Evolutionary conservation across 768 basidiomycete genomes (phyloP).

Genomic region (Ramaria sp.): DNA sequence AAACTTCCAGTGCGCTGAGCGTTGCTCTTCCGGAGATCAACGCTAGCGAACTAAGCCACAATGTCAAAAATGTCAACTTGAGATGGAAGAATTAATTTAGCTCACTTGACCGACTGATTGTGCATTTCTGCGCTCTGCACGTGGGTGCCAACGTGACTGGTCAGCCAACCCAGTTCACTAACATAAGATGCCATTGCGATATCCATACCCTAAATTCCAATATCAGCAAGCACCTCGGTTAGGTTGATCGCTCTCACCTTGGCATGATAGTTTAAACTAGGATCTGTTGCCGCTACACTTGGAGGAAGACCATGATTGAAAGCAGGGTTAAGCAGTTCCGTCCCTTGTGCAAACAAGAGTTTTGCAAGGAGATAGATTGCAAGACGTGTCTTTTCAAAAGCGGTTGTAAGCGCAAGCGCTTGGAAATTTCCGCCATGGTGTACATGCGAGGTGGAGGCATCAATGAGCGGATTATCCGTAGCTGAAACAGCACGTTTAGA

Average conservation of each 20-base stretch:
- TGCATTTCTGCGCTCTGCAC: conserved; percentile 88
- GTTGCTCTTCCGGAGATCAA: conserved; percentile 77
- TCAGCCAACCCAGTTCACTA: conserved; percentile 71
- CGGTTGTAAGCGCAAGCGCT: conserved; percentile 74
- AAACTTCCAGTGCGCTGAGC: conserved; percentile 64
- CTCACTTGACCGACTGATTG: conserved; percentile 81
- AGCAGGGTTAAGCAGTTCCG: conserved; percentile 69
- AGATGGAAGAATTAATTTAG: background rate
- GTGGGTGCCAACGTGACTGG: conserved; percentile 75
- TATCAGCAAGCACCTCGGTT: background rate
- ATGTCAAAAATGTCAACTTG: conserved; percentile 1
- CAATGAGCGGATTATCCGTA: conserved; percentile 81
- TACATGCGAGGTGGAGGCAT: conserved; percentile 49
- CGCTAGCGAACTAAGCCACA: conserved; percentile 54
- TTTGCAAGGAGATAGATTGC: conserved; percentile 61
- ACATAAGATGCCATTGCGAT: conserved; percentile 77
- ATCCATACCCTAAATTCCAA: conserved; percentile 48
- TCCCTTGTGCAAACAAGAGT: conserved; percentile 51
- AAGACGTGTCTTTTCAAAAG: conserved; percentile 80
- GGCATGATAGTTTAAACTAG: conserved; percentile 69
- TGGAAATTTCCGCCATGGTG: conserved; percentile 90
- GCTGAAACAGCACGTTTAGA: conserved; percentile 29
- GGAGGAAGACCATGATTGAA: conserved; percentile 83
- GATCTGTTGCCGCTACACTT: conserved; percentile 67
- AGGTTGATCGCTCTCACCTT: conserved; percentile 27